Base-by-base conservation (phyloP, 1,284 basidiomycete species). In the Leucoagaricus sp. region DNA sequence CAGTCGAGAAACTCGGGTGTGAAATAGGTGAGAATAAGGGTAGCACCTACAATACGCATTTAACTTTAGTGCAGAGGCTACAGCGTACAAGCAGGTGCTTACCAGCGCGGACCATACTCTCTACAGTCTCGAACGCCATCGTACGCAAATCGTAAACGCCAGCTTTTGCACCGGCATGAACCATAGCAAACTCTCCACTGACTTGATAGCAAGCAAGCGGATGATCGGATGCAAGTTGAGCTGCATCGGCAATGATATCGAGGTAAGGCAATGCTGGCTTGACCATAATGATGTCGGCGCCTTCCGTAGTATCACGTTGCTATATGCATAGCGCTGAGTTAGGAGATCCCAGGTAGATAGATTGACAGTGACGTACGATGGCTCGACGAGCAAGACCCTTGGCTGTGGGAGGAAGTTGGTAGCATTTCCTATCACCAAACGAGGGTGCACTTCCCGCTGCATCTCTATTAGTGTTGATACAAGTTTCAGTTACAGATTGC, bases 271-370 rank as follows among this genome's bases (percentile, higher is more conserved):
- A 74, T 0, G 93, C 85, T 9, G 97, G 97, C 71, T 99, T 99
- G 69, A 99, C 94, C 96, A 99, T 99, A 69, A 99, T 87, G 64
- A 99, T 93, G 70, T 99, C 97, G 15, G 97, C 97, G 21, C 97
- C 97, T 76, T 99, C 96, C n/a, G 70, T 75, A 0, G 86, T 82
- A 70, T 99, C 97, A 44, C 95, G 91, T 79, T 85, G 76, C 94
- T 97, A 69, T 47, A 45, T 40, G 46, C 40, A 46, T 23, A 56
- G 33, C 3, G 44, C 34, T 23, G 38, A 23, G 33, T n/a, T 23
- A 21, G 21, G 13, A 36, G 8, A 6, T 17, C 13, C 1, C 15
- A 53, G 13, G 38, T 17, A 26, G 55, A 34, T 38, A 34, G 33
- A 17, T 34, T 17, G 45, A 36, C 36, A 57, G 36, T 45, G 7